Conservation (phyloP, 2,329 filamentous ascomycete species). For the Pyricularia grisea region DNA sequence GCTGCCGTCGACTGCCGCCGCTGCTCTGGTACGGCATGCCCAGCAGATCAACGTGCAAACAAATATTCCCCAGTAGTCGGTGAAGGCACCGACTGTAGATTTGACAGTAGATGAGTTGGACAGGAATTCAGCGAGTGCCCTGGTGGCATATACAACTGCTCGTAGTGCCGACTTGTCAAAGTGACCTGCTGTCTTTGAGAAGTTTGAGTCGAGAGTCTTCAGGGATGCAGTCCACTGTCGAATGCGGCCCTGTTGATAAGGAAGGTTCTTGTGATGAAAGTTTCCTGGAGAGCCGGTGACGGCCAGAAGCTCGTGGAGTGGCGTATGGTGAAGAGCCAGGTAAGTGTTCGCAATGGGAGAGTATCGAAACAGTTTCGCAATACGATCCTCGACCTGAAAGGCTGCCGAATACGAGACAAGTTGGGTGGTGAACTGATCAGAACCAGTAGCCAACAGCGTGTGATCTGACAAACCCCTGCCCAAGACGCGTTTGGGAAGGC, state of each 20-base stretch:
- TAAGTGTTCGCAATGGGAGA: slow-evolving; percentile 42
- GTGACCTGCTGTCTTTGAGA: slow-evolving; percentile 12
- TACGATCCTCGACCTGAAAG: slow-evolving; percentile 6
- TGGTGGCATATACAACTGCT: slow-evolving; percentile 40
- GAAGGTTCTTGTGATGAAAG: slow-evolving; percentile 33
- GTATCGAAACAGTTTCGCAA: slow-evolving; percentile 29
- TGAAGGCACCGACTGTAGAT: slow-evolving; percentile 27
- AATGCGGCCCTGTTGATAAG: slow-evolving; percentile 35
- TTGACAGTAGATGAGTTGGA: background rate
- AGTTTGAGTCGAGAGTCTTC: background rate
- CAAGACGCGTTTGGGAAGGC: slow-evolving; percentile 23
- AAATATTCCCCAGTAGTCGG: slow-evolving; percentile 46
- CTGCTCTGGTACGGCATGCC: slow-evolving; percentile 36
- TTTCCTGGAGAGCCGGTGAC: slow-evolving; percentile 50
- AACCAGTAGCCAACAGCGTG: background rate
- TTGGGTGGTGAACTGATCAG: background rate
- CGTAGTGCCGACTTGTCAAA: slow-evolving; percentile 31
- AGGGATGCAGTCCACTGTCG: slow-evolving; percentile 26
- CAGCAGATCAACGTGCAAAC: slow-evolving; percentile 50
- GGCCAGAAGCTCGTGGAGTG: slow-evolving; percentile 47
- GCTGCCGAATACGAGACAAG: slow-evolving; percentile 12
- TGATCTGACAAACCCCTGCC: background rate
- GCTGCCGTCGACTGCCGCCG: background rate
- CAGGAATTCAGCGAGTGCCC: slow-evolving; percentile 38
- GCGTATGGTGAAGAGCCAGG: slow-evolving; percentile 47